Conservation (phyloP, 495 filamentous ascomycete species). For the Penicillium odoratum region DNA sequence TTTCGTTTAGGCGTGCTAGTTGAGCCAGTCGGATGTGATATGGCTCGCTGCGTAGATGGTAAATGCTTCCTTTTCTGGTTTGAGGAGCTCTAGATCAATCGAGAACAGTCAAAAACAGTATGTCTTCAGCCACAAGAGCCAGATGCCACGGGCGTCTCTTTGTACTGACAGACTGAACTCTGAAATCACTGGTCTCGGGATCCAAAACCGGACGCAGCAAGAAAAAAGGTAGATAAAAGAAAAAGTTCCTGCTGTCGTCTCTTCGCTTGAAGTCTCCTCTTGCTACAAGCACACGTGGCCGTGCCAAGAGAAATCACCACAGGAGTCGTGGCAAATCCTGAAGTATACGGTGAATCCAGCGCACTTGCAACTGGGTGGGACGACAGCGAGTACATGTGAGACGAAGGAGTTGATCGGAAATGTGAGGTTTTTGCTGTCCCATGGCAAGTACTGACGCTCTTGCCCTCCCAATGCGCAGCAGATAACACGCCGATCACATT, state of each 20-base stretch:
- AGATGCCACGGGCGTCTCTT: not conserved
- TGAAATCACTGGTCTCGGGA: no score
- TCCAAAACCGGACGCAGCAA: not conserved
- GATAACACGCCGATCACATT: conserved; percentile 10
- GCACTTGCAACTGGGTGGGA: not conserved
- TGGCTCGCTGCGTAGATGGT: not conserved
- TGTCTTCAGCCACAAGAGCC: not conserved
- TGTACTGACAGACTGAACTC: no score
- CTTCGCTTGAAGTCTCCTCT: not conserved
- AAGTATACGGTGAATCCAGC: not conserved
- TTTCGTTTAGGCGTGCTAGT: not conserved
- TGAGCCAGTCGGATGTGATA: not conserved
- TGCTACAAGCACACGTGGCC: not conserved
- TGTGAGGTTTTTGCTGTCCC: not conserved
- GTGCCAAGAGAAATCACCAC: not conserved
- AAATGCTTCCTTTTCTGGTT: not conserved
- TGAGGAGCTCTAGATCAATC: not conserved
- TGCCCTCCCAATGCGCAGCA: not conserved
- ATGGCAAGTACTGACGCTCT: not conserved
- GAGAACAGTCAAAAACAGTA: no score
- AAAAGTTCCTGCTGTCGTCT: not conserved
- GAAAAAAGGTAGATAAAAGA: not conserved
- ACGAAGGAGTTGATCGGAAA: not conserved
- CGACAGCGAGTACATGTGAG: not conserved
- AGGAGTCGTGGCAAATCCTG: not conserved